phyloP scores from a whole-genome alignment of 1,284 basidiomycete genomes.

The Leccinum variabile region DNA sequence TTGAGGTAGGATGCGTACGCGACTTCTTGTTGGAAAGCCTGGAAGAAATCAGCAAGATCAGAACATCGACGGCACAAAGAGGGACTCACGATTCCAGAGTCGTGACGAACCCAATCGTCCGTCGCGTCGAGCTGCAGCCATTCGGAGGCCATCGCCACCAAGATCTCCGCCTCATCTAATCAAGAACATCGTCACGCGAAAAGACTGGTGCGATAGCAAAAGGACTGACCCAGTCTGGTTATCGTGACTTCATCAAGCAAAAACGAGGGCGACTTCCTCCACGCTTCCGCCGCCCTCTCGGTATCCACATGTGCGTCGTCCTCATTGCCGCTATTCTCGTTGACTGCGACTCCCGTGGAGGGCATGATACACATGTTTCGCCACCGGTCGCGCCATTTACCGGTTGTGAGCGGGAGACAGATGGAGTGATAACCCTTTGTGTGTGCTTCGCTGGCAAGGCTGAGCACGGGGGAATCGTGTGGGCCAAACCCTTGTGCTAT shows the following conservation, averaged over 20 bases:
- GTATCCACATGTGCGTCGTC: slow-evolving; percentile 45
- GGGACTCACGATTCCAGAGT: slow-evolving; percentile 85
- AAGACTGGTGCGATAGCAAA: slow-evolving; percentile 15
- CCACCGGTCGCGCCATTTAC: slow-evolving; percentile 88
- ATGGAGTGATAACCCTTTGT: slow-evolving; percentile 64
- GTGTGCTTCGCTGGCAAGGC: slow-evolving; percentile 49
- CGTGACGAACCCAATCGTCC: slow-evolving; percentile 94
- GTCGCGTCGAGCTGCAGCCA: slow-evolving; percentile 95
- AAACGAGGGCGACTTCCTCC: slow-evolving; percentile 85
- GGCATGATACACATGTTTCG: slow-evolving; percentile 80
- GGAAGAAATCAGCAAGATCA: slow-evolving; percentile 7
- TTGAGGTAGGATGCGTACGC: slow-evolving; percentile 91
- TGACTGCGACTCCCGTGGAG: slow-evolving; percentile 35
- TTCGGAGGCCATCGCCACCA: slow-evolving; percentile 80
- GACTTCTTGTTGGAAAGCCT: slow-evolving; percentile 94
- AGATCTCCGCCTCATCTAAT: slow-evolving; percentile 80
- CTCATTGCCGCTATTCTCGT: slow-evolving; percentile 36
- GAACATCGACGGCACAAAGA: slow-evolving; percentile 26
- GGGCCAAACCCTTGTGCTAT: slow-evolving; percentile 18
- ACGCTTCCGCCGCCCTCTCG: slow-evolving; percentile 81
- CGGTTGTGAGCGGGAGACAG: slow-evolving; percentile 85
- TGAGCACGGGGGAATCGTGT: slow-evolving; percentile 49
- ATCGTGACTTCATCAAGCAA: slow-evolving; percentile 86
- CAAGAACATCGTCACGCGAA: slow-evolving; percentile 20
- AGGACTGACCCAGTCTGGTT: slow-evolving; percentile 73